Evolutionary conservation across 768 basidiomycete species (phyloP).

Genomic region (Gelatoporia subvermispora): DNA sequence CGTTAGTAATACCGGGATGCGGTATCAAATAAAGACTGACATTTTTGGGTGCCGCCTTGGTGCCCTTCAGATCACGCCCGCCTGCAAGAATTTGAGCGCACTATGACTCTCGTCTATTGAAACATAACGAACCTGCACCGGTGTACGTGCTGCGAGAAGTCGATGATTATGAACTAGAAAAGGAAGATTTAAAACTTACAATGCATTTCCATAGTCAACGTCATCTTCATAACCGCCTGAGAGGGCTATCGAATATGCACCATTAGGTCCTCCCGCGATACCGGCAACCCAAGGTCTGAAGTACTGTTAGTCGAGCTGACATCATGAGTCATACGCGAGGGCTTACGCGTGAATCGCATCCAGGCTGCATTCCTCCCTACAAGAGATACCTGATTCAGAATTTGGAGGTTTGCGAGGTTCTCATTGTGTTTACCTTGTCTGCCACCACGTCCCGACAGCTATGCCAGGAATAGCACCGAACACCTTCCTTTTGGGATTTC

Average conservation of each 20-base stretch:
- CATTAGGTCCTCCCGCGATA: constrained; percentile 60
- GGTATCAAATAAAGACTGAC: constrained; percentile 34
- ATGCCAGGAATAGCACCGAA: constrained; percentile 81
- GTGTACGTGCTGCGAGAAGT: constrained; percentile 60
- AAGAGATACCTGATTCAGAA: neutral
- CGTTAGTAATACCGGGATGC: neutral
- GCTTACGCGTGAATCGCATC: constrained; percentile 86
- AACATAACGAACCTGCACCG: constrained; percentile 50
- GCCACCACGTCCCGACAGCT: constrained; percentile 81
- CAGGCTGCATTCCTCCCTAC: constrained; percentile 56
- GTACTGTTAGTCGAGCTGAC: neutral
- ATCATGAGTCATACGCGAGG: neutral
- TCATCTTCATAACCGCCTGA: constrained; percentile 90
- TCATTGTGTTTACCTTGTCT: constrained; percentile 42
- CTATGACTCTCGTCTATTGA: neutral
- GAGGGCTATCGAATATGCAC: constrained; percentile 81
- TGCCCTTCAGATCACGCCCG: constrained; percentile 84
- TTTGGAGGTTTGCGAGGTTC: too few species aligned
- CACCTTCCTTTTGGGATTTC: constrained; percentile 47
- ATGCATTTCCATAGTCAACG: constrained; percentile 74
- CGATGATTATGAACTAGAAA: neutral
- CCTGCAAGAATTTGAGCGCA: constrained; percentile 35
- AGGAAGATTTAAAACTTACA: constrained; percentile 45
- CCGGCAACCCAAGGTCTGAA: constrained; percentile 79
- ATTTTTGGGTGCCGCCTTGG: constrained; percentile 78